Conservation (phyloP, 2,329 filamentous ascomycete species). For the Hypoxylon sp. region DNA sequence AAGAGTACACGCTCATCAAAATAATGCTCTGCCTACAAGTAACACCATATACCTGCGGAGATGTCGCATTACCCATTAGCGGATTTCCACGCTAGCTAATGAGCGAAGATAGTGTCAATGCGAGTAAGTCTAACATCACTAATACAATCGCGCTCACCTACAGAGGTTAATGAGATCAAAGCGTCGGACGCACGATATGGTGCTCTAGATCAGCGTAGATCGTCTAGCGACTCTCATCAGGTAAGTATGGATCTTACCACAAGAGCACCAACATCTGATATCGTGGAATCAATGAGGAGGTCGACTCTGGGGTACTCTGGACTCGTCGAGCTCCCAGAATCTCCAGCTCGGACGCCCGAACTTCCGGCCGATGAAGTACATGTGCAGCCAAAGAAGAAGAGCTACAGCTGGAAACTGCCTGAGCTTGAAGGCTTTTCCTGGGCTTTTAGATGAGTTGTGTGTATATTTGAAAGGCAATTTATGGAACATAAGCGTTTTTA, state of each 20-base stretch:
- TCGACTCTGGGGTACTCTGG: neutral
- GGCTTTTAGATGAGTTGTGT: neutral
- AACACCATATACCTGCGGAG: conserved; percentile 38
- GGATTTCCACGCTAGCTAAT: conserved; percentile 49
- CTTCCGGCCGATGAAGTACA: conserved; percentile 9
- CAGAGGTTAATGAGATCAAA: conserved; percentile 1
- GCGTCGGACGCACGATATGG: neutral
- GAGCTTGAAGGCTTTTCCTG: conserved; percentile 10
- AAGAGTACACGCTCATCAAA: conserved; percentile 40
- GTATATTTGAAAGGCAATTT: neutral
- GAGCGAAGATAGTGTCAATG: conserved; percentile 40
- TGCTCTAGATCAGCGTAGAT: neutral
- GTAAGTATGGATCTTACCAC: neutral
- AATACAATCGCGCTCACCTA: neutral
- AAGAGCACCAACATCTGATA: neutral
- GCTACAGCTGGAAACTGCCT: neutral
- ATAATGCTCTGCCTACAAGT: conserved; percentile 44
- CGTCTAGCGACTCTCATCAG: neutral
- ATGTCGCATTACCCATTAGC: conserved; percentile 44
- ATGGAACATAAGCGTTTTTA: neutral
- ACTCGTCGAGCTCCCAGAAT: conserved; percentile 10
- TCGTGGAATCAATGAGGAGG: neutral
- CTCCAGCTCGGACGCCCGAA: conserved; percentile 6
- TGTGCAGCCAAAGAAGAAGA: neutral
- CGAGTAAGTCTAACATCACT: conserved; percentile 3